Evolutionary conservation across 495 filamentous ascomycete species (phyloP).

Genomic region (Letharia lupina): DNA sequence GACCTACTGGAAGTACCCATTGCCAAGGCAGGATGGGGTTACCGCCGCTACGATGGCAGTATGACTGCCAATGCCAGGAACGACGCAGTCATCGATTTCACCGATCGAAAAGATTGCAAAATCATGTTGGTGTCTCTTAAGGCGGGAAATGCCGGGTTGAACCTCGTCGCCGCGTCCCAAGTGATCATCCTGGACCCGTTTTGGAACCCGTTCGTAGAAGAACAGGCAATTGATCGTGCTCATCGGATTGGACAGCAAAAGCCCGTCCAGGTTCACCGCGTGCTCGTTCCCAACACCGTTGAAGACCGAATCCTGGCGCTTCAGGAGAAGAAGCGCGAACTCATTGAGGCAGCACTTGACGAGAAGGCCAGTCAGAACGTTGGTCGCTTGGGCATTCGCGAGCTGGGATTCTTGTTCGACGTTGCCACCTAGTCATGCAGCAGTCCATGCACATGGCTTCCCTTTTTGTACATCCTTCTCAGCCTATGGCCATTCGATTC

Average conservation of each 20-base stretch:
- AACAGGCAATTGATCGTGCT: conserved; percentile 88
- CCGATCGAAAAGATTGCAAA: conserved; percentile 51
- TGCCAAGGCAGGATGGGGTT: conserved; percentile 50
- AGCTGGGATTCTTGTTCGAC: conserved; percentile 66
- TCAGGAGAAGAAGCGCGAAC: conserved; percentile 72
- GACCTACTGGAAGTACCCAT: conserved; percentile 92
- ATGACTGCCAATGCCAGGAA: conserved; percentile 67
- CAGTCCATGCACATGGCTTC: background rate
- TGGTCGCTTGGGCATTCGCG: conserved; percentile 49
- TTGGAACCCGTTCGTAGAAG: conserved; percentile 94
- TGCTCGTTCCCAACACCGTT: conserved; percentile 70
- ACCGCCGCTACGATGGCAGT: conserved; percentile 76
- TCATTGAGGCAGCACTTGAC: conserved; percentile 77
- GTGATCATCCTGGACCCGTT: conserved; percentile 93
- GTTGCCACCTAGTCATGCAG: background rate
- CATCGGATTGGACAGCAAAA: conserved; percentile 80
- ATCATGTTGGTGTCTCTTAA: conserved; percentile 86
- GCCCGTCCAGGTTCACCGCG: conserved; percentile 69
- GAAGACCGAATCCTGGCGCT: conserved; percentile 82
- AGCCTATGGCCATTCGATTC: background rate
- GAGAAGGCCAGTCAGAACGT: conserved; percentile 62
- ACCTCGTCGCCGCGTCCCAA: conserved; percentile 76
- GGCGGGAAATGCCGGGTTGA: conserved; percentile 86
- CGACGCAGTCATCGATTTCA: conserved; percentile 64
- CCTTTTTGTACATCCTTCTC: background rate